A percentile compares a stretch with the other conserved stretches of the same genome.
phyloP scores from a whole-genome alignment of 176 grass and related monocot species.

The Lolium rigidum region DNA sequence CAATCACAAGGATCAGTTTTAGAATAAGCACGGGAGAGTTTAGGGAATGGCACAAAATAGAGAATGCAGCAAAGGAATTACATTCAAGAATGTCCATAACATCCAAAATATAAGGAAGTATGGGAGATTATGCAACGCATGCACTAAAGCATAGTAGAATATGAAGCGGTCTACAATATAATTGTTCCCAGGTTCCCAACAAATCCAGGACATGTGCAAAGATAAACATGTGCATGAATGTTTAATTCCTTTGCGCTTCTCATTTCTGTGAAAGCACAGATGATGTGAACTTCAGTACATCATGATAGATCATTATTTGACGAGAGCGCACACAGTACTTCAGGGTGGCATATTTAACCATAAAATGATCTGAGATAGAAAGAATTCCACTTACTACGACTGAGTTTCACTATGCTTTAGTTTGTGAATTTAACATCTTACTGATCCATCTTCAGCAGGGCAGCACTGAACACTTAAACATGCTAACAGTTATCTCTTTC shows the following conservation, averaged over 20 bases:
- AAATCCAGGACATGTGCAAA: not conserved
- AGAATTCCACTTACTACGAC: not conserved
- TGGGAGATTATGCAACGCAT: not conserved
- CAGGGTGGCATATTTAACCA: not conserved
- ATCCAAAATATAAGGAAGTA: not conserved
- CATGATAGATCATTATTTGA: not conserved
- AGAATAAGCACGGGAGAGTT: not conserved
- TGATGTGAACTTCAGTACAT: not conserved
- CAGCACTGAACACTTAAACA: not conserved
- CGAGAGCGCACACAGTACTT: not conserved
- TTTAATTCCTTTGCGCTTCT: not conserved
- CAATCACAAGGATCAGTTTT: not conserved
- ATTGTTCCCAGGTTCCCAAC: not conserved
- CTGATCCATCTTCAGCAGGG: not conserved
- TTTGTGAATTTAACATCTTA: not conserved
- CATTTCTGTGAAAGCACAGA: not conserved
- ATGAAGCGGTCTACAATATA: not conserved
- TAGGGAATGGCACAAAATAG: not conserved
- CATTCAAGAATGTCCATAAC: not conserved
- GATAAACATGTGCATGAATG: not conserved
- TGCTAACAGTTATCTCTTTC: not conserved
- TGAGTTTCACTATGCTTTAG: not conserved
- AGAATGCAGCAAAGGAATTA: not conserved
- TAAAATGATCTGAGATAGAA: not conserved
- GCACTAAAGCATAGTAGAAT: not conserved